A percentile compares a stretch with the other conserved stretches of the same genome.
phyloP scores from a whole-genome alignment of 73 alveolate species.

The Diophrys appendiculata region DNA sequence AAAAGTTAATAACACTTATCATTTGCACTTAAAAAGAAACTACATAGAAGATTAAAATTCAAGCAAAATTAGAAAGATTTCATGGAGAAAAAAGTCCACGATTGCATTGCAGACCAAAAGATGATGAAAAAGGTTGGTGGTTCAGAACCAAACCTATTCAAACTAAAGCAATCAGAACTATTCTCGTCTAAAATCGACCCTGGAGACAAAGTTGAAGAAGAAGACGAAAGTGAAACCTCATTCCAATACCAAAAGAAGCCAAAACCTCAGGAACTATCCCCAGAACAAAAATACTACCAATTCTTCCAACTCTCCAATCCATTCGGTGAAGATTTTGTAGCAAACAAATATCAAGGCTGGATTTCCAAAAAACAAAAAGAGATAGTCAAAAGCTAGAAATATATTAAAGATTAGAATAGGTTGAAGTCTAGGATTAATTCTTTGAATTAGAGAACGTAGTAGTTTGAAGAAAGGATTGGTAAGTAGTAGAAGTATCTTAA shows the following conservation, averaged over 20 bases:
- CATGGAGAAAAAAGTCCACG: conserved; percentile 18
- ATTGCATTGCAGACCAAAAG: neutral
- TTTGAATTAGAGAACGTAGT: neutral
- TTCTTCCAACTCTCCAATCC: neutral
- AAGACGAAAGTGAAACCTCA: neutral
- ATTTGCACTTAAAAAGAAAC: conserved; percentile 45
- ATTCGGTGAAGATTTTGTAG: neutral
- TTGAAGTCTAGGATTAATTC: neutral
- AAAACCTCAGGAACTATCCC: neutral
- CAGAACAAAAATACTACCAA: neutral
- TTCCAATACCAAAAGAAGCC: neutral
- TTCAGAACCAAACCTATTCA: too few relatives aligned
- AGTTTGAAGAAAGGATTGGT: too few relatives aligned
- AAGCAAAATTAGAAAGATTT: conserved; percentile 1
- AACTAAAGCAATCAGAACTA: neutral
- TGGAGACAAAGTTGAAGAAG: neutral
- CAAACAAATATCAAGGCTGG: neutral
- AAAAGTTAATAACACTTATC: conserved; percentile 28
- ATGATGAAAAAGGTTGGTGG: too few relatives aligned
- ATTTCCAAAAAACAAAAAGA: neutral
- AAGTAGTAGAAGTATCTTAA: too few relatives aligned
- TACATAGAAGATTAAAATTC: conserved; percentile 37
- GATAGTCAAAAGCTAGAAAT: neutral
- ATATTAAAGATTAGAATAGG: neutral
- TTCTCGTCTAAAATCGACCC: neutral